Evolutionary conservation across 169 alveolate species (phyloP), one percentile per base, ranked within the genome.

Genomic region (Plasmodium fragile): DNA sequence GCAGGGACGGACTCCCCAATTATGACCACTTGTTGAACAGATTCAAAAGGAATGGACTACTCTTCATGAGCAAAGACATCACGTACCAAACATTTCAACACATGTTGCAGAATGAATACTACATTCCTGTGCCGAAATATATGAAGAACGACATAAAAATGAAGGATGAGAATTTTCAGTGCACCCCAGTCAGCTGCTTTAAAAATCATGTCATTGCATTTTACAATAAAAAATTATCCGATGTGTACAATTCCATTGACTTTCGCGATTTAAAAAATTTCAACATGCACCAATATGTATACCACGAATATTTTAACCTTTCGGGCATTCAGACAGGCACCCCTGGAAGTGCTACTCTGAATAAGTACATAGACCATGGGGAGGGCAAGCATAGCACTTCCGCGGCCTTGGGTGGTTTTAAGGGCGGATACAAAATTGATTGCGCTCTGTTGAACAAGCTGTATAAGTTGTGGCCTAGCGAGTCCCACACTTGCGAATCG

Each of bases 41-140:
- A 39, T 84, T 90, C 43, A 79, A 90, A 90, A 90, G 72, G 73
- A 7, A 28, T 70, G 72, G 82, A 10, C 55, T 90, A 39, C 36
- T 90, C 22, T 69, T 90, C 34, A 43, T 90, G 32, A 90, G 92
- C 36, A 90, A 90, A 25, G 92, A 90, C 75, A 90, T 80, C 53
- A 90, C 92, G 18, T 71, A 90, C 73, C 3, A 78, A 43, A 70
- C 36, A 18, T 90, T 90, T 70, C 90, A 90, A 69, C 69, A 81
- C 72, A 81, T 90, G 28, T 22, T 90, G 82, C 81, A 39, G 32
- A 90, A 65, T 90, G 94, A 90, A 55, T 90, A 90, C 52, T 90
- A 79, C 36, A 90, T 90, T n/a, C 94, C 94, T 7, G 32, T 90
- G 34, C 94, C 94, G 16, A 90, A 90, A 75, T 90, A 90, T 81